These are phyloP conservation scores for Diaporthe velutina DNA, from an alignment of 2,329 filamentous ascomycete genomes.

Conservation along the genomic window DNA sequence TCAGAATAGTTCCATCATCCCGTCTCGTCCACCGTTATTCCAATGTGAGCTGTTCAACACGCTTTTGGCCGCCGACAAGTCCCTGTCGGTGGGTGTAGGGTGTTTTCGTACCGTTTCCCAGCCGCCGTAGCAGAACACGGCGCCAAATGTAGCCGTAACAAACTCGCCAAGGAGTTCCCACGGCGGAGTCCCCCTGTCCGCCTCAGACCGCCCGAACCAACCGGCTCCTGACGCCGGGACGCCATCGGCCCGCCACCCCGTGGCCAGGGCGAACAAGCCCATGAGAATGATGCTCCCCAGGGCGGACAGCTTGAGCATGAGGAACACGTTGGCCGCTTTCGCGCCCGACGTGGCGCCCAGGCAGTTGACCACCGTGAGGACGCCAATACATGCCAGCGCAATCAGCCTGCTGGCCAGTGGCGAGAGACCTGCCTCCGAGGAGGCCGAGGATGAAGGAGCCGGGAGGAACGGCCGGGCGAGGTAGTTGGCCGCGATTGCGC, in stretches of 20 bases:
- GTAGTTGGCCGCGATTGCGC: constrained; percentile 58
- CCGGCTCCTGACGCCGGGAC: constrained; percentile 51
- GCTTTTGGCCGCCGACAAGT: neutral
- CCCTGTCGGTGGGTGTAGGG: neutral
- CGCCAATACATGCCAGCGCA: constrained; percentile 52
- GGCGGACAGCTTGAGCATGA: constrained; percentile 49
- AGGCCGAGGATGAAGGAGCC: constrained; percentile 36
- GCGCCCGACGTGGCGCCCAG: constrained; percentile 55
- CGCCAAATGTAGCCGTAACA: constrained; percentile 56
- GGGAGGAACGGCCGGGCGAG: constrained; percentile 49
- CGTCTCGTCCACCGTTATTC: neutral
- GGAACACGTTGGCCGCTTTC: constrained; percentile 55
- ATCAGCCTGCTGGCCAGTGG: constrained; percentile 52
- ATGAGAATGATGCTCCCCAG: constrained; percentile 44
- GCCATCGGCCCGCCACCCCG: constrained; percentile 52
- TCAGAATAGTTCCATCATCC: constrained; percentile 28
- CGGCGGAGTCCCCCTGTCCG: constrained; percentile 37
- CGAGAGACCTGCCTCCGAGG: constrained; percentile 31
- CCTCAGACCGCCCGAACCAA: constrained; percentile 45
- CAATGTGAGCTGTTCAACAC: neutral
- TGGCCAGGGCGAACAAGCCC: constrained; percentile 42
- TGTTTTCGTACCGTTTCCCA: constrained; percentile 58
- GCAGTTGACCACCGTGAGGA: constrained; percentile 57
- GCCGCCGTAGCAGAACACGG: constrained; percentile 57
- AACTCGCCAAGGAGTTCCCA: constrained; percentile 56